Evolutionary conservation across 164 flowering plant genomes (phyloP), one percentile per base, ranked within the genome.

Genomic region (Aristolochia contorta): DNA sequence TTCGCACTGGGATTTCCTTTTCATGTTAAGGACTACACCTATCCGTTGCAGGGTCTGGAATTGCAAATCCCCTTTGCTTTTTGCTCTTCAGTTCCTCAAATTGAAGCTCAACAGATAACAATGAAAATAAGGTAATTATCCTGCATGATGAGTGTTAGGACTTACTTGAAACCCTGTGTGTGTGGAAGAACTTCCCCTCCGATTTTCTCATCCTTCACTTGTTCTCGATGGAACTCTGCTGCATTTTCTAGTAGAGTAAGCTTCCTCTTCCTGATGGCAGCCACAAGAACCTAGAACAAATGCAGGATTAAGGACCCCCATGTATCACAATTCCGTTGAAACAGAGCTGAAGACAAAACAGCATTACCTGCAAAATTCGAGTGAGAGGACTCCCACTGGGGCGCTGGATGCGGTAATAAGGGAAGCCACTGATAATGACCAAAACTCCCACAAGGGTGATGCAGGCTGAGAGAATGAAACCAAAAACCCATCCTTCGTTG

Each of bases 371-470:
- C 45, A 58, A 49, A 58, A 83, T 83, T 64, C 80, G 72, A 30
- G 87, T 82, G 10, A 86, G 62, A 1, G 87, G 89, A 47, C 89
- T 84, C 47, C 92, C 89, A 52, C 37, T 33, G 8, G 89, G 89
- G 6, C 76, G 66, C 59, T 79, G 83, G 67, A 72, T 72, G 67
- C 84, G 62, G 60, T 80, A 82, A 52, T 66, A 63, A 4, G 70
- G 0, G 0, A 81, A 82, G 14, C 89, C 89, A 1, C 69, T 64
- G 13, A 72, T 72, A 53, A 86, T 74, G 33, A 82, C 47, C 0
- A 77, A 74, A 12, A 84, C 68, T 1, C 85, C 76, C 54, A 78
- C 15, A 14, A 82, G 54, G 22, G 82, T 70, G 6, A 78, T 22
- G 14, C 72, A 18, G 0, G 82, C 77, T 0, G 83, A 65, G 47